These are phyloP conservation scores for Aspergillus versicolor DNA, from an alignment of 2,329 filamentous ascomycete species.

Conservation along the genomic window DNA sequence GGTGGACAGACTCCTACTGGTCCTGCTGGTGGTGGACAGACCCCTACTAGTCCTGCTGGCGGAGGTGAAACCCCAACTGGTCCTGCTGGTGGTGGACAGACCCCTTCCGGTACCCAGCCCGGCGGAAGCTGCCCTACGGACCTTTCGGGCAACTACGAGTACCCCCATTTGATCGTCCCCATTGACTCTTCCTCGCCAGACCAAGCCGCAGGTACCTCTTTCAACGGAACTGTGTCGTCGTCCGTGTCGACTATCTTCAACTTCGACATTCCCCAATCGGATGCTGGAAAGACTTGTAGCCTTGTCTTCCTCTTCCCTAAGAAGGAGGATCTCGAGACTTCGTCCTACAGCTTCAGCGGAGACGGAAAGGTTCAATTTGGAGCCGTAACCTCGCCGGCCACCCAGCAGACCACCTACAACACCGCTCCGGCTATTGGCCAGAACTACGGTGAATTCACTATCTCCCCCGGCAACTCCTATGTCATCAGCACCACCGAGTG, in stretches of 20 bases:
- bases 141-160: slow-evolving; percentile 51
- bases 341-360: slow-evolving; percentile 56
- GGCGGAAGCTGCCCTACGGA: slow-evolving; percentile 44
- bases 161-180: slow-evolving; percentile 63
- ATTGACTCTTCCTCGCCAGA: slow-evolving; percentile 56
- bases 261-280: slow-evolving; percentile 61
- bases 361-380: slow-evolving; percentile 55
- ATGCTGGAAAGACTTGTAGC: slow-evolving; percentile 61
- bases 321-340: slow-evolving; percentile 58
- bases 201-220: slow-evolving; percentile 53
- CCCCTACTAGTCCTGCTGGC: not conserved
- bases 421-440: slow-evolving; percentile 50
- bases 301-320: slow-evolving; percentile 66
- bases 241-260: slow-evolving; percentile 63
- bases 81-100: not conserved
- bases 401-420: slow-evolving; percentile 52
- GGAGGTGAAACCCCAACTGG: not conserved
- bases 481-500: slow-evolving; percentile 56
- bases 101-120: slow-evolving; percentile 9
- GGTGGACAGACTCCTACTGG: not conserved
- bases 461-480: slow-evolving; percentile 57
- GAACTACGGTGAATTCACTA: slow-evolving; percentile 45
- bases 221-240: slow-evolving; percentile 56
- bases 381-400: slow-evolving; percentile 50
- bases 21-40: not conserved